phyloP scores from a whole-genome alignment of 768 basidiomycete genomes.

The Rhodotorula babjevae region DNA sequence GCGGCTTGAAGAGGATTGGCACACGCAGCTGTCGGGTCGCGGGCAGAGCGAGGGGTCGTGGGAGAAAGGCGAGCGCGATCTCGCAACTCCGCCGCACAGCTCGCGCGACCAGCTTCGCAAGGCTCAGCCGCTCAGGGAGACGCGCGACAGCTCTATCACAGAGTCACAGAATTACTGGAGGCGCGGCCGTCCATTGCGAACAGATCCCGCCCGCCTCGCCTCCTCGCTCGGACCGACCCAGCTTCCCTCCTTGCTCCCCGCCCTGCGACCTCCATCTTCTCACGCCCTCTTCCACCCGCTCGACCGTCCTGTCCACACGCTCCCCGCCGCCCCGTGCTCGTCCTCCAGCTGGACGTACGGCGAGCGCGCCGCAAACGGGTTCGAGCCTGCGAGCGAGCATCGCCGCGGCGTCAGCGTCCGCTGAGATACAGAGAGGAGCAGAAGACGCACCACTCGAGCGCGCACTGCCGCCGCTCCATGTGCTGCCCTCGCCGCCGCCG shows the following conservation, averaged over 20 bases:
- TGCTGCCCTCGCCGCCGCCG: too few relatives aligned
- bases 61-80: too few relatives aligned
- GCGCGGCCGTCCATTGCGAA: too few relatives aligned
- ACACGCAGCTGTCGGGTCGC: too few relatives aligned
- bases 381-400: background rate
- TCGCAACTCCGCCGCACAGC: too few relatives aligned
- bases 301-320: constrained; percentile 2
- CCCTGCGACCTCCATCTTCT: background rate
- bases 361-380: background rate
- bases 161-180: too few relatives aligned
- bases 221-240: background rate
- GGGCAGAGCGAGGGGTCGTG: too few relatives aligned
- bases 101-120: too few relatives aligned
- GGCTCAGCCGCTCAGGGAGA: too few relatives aligned
- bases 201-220: too few relatives aligned
- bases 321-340: background rate
- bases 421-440: background rate
- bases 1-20: too few relatives aligned
- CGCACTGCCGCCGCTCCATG: background rate
- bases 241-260: background rate
- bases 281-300: constrained; percentile 1
- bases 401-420: background rate
- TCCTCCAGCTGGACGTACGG: background rate
- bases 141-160: too few relatives aligned
- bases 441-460: background rate